Evolutionary conservation across 148 eudicot genomes (phyloP).

Genomic region (Rhododendron kiyosumense): DNA sequence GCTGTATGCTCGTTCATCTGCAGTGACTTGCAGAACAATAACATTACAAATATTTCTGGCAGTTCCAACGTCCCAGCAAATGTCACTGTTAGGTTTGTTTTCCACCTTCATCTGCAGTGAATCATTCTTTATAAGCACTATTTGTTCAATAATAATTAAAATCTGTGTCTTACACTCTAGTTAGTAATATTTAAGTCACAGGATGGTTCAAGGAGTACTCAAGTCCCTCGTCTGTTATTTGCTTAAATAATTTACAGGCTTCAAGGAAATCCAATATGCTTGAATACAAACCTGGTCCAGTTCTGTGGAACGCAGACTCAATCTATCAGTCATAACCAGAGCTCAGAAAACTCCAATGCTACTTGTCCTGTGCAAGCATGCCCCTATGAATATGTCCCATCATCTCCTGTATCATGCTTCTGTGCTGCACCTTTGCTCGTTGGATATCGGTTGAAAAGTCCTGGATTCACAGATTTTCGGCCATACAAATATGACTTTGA

Average conservation of each 20-base stretch:
- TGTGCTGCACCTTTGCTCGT: conserved; percentile 86
- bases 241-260: conserved; percentile 37
- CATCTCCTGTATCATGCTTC: conserved; percentile 49
- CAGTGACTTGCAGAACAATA: conserved; percentile 67
- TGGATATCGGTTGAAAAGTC: conserved; percentile 81
- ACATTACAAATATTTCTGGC: conserved; percentile 46
- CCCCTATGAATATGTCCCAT: conserved; percentile 68
- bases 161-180: background rate
- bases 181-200: background rate
- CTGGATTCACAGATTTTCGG: conserved; percentile 65
- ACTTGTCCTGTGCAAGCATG: conserved; percentile 53
- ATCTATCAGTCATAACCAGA: conserved; percentile 21
- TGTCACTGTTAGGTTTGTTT: conserved; percentile 57
- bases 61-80: conserved; percentile 37
- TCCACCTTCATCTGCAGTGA: background rate
- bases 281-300: conserved; percentile 25
- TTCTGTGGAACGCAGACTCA: conserved; percentile 52
- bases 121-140: background rate
- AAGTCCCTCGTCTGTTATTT: background rate
- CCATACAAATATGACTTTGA: conserved; percentile 52
- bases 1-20: conserved; percentile 7
- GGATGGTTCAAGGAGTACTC: background rate
- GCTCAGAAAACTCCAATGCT: conserved; percentile 21
- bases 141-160: background rate
- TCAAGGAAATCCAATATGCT: conserved; percentile 72